These are phyloP conservation scores for Mycena galopus DNA, from an alignment of 768 basidiomycete genomes.

Conservation along the genomic window DNA sequence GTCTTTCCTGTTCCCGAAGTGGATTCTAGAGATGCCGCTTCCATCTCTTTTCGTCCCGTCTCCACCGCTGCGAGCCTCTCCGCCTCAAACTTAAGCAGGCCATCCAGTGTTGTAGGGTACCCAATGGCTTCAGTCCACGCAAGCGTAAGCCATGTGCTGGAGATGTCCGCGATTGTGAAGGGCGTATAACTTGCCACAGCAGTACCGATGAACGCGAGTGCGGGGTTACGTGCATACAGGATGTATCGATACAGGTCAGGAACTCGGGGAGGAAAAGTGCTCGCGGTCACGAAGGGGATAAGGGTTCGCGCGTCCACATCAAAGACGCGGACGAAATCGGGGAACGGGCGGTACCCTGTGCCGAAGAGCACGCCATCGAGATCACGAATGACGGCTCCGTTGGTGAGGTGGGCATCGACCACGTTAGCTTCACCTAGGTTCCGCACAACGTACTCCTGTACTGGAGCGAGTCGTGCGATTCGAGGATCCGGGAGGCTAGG, in stretches of 20 bases:
- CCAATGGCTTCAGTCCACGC: conserved; percentile 41
- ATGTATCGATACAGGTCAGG: conserved; percentile 47
- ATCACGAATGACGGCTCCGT: conserved; percentile 38
- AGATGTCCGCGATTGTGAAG: conserved; percentile 49
- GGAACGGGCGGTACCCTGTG: conserved; percentile 48
- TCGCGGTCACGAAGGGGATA: conserved; percentile 35
- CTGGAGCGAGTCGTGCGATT: conserved; percentile 46
- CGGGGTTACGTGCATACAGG: conserved; percentile 45
- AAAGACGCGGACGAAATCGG: conserved; percentile 41
- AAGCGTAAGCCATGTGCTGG: conserved; percentile 49
- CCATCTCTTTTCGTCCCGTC: conserved; percentile 10
- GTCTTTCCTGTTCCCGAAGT: neutral
- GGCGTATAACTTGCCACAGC: conserved; percentile 46
- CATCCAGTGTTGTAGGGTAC: conserved; percentile 32
- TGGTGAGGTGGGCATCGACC: conserved; percentile 40
- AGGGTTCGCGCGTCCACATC: conserved; percentile 16
- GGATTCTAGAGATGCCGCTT: neutral
- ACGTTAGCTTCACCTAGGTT: neutral
- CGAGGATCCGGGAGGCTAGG: conserved; percentile 47
- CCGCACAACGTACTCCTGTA: conserved; percentile 36
- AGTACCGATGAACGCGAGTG: conserved; percentile 48
- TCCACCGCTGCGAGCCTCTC: conserved; percentile 39
- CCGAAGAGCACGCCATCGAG: conserved; percentile 48
- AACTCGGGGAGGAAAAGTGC: conserved; percentile 35
- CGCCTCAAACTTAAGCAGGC: conserved; percentile 42